Evolutionary conservation across 768 basidiomycete genomes (phyloP), one percentile per base, ranked within the genome.

Genomic region (Boletus edulis): DNA sequence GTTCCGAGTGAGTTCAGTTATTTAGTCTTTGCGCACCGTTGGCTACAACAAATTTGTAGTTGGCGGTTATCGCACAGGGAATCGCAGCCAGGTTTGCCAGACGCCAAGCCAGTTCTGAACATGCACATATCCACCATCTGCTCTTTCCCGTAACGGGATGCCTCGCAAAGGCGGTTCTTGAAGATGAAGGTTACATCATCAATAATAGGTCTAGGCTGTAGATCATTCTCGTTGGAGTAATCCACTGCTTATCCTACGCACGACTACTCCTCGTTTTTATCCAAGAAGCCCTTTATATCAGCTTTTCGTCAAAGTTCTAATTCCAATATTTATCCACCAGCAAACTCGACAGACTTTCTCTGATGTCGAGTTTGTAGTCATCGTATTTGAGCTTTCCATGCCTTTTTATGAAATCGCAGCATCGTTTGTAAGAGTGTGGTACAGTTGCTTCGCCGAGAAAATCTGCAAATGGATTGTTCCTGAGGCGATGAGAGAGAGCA

Each of bases 91-190:
- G 94, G 42, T 83, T 82, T 49, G 91, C 92, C 1, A 79, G 87
- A 24, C 83, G 91, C 18, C 94, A 97, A 70, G 93, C 94, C 4
- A 94, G 90, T 67, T 95, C 93, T 0, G 92, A 93, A 68, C 74
- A 76, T 41, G 94, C 94, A 8, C 74, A 71, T 42, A 57, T 78
- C 45, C 75, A 79, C 39, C 55, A 49, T 12, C 50, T 54, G 2
- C 63, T 76, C 10, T 91, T 90, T 70, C 84, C 81, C 14, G 57
- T 83, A 22, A 72, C 89, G 45, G 92, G 91, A 31, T 70, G 72
- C 20, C 63, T 92, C 37, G 89, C 92, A 9, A 81, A 73, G 63
- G 69, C 67, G 20, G 77, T 82, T 15, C 67, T 89, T 39, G 80
- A 87, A 62, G 81, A 83, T 8, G 76, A 77, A 51, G 85, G 81